Evolutionary conservation across 352 stramenopile species (phyloP).

Genomic region (Peronospora destructor): DNA sequence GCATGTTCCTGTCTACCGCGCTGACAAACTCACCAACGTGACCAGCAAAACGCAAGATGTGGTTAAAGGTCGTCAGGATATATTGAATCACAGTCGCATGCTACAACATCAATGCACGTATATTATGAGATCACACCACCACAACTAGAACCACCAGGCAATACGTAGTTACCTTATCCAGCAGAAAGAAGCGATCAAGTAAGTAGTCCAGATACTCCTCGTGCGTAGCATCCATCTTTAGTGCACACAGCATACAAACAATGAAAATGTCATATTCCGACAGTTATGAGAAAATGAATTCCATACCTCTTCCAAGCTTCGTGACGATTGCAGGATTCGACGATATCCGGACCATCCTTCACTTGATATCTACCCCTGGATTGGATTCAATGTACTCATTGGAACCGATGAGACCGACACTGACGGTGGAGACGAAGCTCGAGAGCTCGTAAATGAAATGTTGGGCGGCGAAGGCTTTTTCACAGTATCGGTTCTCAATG

Average conservation of each 20-base stretch:
- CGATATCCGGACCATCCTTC: constrained; percentile 22
- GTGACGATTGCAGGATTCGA: constrained; percentile 14
- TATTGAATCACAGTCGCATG: constrained; percentile 60
- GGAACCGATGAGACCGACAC: neutral
- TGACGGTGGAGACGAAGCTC: constrained; percentile 1
- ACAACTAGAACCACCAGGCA: neutral
- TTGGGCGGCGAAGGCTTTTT: neutral
- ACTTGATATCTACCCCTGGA: constrained; percentile 27
- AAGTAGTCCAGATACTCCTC: constrained; percentile 58
- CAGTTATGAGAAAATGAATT: neutral
- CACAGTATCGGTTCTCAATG: constrained; percentile 10
- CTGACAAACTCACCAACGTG: constrained; percentile 49
- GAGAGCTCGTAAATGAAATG: neutral
- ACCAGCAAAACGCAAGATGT: constrained; percentile 56
- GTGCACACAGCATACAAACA: neutral
- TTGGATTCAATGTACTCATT: neutral
- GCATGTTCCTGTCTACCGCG: constrained; percentile 39
- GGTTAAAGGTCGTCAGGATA: constrained; percentile 66
- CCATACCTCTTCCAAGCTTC: constrained; percentile 27
- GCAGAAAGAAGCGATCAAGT: constrained; percentile 61
- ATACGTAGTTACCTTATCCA: constrained; percentile 46
- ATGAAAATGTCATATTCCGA: neutral
- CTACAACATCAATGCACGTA: constrained; percentile 16
- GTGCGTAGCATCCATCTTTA: constrained; percentile 53
- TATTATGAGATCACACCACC: neutral